Evolutionary conservation across 495 filamentous ascomycete genomes (phyloP).

Genomic region (Aspergillus conjunctus): DNA sequence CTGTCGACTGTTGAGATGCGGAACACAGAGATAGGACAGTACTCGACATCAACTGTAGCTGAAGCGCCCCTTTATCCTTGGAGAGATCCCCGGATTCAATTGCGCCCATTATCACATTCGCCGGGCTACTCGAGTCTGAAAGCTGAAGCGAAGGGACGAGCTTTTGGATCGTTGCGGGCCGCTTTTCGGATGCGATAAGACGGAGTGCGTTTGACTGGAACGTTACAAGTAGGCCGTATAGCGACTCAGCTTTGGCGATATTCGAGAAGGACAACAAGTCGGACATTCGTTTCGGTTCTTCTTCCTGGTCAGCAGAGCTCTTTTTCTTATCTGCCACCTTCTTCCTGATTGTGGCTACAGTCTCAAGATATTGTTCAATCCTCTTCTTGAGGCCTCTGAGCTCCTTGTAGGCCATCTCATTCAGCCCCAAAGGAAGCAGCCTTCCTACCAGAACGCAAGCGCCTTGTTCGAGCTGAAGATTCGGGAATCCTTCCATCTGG

Average conservation of each 20-base stretch:
- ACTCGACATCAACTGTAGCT: conserved; percentile 72
- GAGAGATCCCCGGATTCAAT: conserved; percentile 47
- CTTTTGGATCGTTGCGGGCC: conserved; percentile 54
- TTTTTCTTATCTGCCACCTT: conserved; percentile 24
- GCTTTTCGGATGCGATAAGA: conserved; percentile 45
- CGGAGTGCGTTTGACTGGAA: conserved; percentile 54
- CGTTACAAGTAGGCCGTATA: conserved; percentile 40
- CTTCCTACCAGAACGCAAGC: conserved; percentile 75
- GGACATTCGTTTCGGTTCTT: conserved; percentile 52
- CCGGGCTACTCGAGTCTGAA: conserved; percentile 61
- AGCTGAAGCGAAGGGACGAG: conserved; percentile 46
- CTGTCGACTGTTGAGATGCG: conserved; percentile 22
- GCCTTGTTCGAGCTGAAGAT: conserved; percentile 80
- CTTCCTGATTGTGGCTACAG: conserved; percentile 22
- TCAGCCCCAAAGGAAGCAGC: conserved; percentile 69
- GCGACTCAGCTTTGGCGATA: conserved; percentile 37
- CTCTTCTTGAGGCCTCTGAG: conserved; percentile 65
- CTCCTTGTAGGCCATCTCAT: conserved; percentile 78
- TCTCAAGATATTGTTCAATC: conserved; percentile 52
- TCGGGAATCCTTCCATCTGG: conserved; percentile 55
- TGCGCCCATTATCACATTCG: conserved; percentile 59
- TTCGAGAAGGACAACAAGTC: conserved; percentile 64
- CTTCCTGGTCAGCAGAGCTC: conserved; percentile 26
- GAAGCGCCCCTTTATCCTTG: conserved; percentile 62
- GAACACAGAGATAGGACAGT: conserved; percentile 65